phyloP scores from a whole-genome alignment of 2,329 filamentous ascomycete genomes.

The Nectriaceae sp. region DNA sequence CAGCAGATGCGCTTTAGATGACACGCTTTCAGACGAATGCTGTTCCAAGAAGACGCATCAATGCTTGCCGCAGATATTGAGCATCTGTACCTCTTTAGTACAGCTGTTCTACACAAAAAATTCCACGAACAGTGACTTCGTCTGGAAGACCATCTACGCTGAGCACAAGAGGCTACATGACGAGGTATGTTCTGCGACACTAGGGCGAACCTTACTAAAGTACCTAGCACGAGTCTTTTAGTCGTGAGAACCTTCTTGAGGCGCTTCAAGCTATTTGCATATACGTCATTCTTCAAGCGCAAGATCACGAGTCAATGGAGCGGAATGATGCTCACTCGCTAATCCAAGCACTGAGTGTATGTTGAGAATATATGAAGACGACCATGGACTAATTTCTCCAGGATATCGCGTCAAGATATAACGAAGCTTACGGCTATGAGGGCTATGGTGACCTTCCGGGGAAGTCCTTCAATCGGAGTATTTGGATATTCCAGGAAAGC shows the following conservation, averaged over 20 bases:
- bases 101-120: slow-evolving; percentile 17
- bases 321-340: slow-evolving; percentile 11
- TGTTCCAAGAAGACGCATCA: slow-evolving; percentile 7
- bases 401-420: background rate
- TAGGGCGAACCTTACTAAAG: background rate
- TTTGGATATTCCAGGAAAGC: slow-evolving; percentile 15
- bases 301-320: slow-evolving; percentile 7
- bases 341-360: slow-evolving; percentile 8
- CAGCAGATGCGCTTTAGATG: slow-evolving; percentile 11
- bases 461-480: background rate
- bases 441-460: slow-evolving; percentile 1
- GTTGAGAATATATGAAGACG: background rate
- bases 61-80: slow-evolving; percentile 15
- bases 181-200: slow-evolving; percentile 7
- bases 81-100: slow-evolving; percentile 16
- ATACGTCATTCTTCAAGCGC: slow-evolving; percentile 13
- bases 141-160: slow-evolving; percentile 21
- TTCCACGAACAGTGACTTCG: slow-evolving; percentile 9
- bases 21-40: slow-evolving; percentile 4
- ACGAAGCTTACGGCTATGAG: background rate
- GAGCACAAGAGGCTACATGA: slow-evolving; percentile 10
- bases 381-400: background rate
- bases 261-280: slow-evolving; percentile 10
- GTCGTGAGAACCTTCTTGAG: slow-evolving; percentile 5
- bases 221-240: slow-evolving; percentile 2